Evolutionary conservation across 129 eudicot genomes (phyloP).

Genomic region (Smallanthus sonchifolius): DNA sequence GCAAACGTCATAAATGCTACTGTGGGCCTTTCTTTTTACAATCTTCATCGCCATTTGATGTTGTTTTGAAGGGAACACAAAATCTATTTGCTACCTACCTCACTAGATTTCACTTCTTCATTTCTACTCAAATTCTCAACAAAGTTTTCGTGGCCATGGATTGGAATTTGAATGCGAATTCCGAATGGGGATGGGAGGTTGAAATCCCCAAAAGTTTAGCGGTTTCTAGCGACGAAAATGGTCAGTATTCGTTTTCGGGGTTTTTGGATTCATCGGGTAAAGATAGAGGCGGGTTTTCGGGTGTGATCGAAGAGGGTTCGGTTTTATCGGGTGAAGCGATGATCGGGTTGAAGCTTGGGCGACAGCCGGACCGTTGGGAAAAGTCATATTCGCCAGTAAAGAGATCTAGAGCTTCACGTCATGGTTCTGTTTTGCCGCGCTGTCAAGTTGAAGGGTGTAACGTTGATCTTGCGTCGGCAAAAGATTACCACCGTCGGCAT

Average conservation of each 20-base stretch:
- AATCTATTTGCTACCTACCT: slow-evolving; percentile 16
- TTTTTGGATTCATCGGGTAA: background rate
- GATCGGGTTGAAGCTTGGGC: slow-evolving; percentile 35
- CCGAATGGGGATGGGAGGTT: slow-evolving; percentile 9
- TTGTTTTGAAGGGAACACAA: slow-evolving; percentile 20
- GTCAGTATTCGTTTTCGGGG: background rate
- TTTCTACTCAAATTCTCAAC: background rate
- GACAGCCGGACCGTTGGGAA: slow-evolving; percentile 6
- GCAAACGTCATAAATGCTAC: background rate
- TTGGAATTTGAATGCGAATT: background rate
- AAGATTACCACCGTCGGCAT: slow-evolving; percentile 59
- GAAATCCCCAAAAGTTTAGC: background rate
- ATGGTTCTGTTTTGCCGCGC: slow-evolving; percentile 22
- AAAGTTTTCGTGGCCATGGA: slow-evolving; percentile 1
- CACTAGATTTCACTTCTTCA: slow-evolving; percentile 1
- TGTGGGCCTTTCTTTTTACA: background rate
- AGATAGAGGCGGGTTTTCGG: background rate
- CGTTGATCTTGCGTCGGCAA: slow-evolving; percentile 46
- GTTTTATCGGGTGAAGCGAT: slow-evolving; percentile 23
- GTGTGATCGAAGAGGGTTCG: slow-evolving; percentile 5
- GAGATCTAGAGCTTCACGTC: slow-evolving; percentile 28
- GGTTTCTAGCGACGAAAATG: background rate
- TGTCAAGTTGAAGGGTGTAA: slow-evolving; percentile 70
- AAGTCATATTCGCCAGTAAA: slow-evolving; percentile 19
- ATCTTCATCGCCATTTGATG: background rate